Evolutionary conservation across 2,329 filamentous ascomycete species (phyloP), one percentile per base, ranked within the genome.

Genomic region (Fusarium albosuccineum): DNA sequence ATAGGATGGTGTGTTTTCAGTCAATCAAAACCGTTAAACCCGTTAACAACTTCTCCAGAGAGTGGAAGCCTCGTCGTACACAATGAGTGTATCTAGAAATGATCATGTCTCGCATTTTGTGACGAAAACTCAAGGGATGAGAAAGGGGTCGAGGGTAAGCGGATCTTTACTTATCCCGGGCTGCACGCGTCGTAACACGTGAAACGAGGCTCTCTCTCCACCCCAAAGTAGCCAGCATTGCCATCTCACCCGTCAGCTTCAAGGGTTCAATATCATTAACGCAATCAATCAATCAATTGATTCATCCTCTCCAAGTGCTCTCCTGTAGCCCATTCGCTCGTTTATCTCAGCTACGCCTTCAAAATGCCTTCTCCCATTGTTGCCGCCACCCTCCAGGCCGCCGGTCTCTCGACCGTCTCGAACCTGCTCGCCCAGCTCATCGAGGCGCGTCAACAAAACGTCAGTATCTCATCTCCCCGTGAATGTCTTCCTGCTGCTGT

Each of bases 351-450:
- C 50, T 41, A 4, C 13, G 4, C 27, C 14, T n/a, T 41, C 40
- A 75, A 71, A 51, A 83, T 83, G 82, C 80, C 78, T 46, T 84
- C 84, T 37, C 83, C 82, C 3, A 84, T 88, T 64, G 76, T 82
- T 48, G 82, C 80, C 63, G 84, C 86, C 54, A 86, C 85, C 30
- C 68, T 87, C 33, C 86, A 87, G 73, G 83, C 86, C 17, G 80
- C 82, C 8, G 74, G 79, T 41, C 79, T 88, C 9, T 86, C 85
- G 22, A 82, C 82, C 6, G 76, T 78, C 14, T 87, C 86, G 33
- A 88, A 88, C 70, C 73, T 87, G 40, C 76, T 86, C 51, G 86
- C 86, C 26, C 86, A 89, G 70, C 76, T 82, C 33, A 82, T 88
- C 66, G 79, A 83, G 39, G 81, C 85, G 14, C 84, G 83, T 67